Evolutionary conservation across 2,329 filamentous ascomycete species (phyloP).

Genomic region (Penicillium janthinellum): DNA sequence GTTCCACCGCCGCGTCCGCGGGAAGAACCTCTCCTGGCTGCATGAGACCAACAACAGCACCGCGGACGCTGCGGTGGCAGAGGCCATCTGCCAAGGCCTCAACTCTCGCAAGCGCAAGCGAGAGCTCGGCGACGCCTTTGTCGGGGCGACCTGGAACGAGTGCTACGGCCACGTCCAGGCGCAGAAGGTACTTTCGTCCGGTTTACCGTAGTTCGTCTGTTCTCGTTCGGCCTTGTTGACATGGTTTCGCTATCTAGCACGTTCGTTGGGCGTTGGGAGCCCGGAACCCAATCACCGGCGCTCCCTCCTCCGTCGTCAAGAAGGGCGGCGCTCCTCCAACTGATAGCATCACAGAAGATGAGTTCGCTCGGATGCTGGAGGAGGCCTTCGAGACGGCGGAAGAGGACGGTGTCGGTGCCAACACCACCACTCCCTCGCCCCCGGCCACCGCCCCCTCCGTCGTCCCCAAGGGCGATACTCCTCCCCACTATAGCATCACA

Average conservation of each 20-base stretch:
- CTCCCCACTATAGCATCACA: not conserved
- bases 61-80: not conserved
- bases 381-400: not conserved
- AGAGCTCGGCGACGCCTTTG: not conserved
- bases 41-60: conserved; percentile 3
- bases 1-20: conserved; percentile 30
- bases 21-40: conserved; percentile 38
- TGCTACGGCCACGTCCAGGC: conserved; percentile 3
- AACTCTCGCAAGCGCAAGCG: conserved; percentile 1
- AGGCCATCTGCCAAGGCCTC: not conserved
- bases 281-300: not conserved
- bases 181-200: conserved; percentile 5
- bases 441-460: not conserved
- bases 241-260: not conserved
- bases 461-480: not conserved
- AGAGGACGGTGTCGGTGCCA: not conserved
- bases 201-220: not conserved
- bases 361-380: not conserved
- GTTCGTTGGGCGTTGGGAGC: not conserved
- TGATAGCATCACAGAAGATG: not conserved
- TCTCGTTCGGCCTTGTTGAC: not conserved
- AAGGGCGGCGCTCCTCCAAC: not conserved
- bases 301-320: not conserved
- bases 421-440: not conserved
- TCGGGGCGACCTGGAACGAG: not conserved